A percentile compares a stretch with the other conserved stretches of the same genome.
Evolutionary conservation across 73 alveolate genomes (phyloP).

Genomic region (Uronychia binucleata): DNA sequence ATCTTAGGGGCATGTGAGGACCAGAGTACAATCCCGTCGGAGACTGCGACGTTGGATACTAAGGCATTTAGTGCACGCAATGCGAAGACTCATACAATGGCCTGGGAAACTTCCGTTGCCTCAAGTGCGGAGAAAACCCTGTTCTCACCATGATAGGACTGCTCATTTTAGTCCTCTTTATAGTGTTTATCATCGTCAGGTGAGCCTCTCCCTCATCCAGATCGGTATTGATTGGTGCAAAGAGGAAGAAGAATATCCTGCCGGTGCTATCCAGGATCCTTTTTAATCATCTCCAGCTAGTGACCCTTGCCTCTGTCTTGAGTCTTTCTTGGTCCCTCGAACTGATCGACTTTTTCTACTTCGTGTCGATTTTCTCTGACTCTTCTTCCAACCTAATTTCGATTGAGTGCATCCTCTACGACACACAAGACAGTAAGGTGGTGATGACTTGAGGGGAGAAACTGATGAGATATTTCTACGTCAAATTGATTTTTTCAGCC

Average conservation of each 20-base stretch:
- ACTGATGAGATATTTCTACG: not conserved
- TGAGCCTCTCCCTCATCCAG: not conserved
- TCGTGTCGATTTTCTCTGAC: not conserved
- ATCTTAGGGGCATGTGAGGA: constrained; percentile 5
- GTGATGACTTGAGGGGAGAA: no score
- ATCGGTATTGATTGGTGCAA: constrained; percentile 25
- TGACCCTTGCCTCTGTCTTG: constrained; percentile 6
- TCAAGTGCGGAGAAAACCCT: constrained; percentile 14
- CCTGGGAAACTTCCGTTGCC: constrained; percentile 9
- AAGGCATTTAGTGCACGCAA: constrained; percentile 34
- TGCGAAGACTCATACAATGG: constrained; percentile 24
- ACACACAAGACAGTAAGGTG: no score
- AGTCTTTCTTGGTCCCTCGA: constrained; percentile 3
- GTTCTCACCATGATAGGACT: not conserved
- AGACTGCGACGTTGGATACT: constrained; percentile 39
- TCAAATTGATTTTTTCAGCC: not conserved
- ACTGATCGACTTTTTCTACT: constrained; percentile 1
- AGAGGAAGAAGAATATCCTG: not conserved
- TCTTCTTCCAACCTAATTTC: not conserved
- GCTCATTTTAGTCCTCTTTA: not conserved
- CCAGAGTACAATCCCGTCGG: constrained; percentile 33
- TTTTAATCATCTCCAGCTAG: constrained; percentile 37
- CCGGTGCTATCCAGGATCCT: constrained; percentile 22
- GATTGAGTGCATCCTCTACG: not conserved
- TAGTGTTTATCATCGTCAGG: constrained; percentile 9